Evolutionary conservation across 805 yeast genomes (phyloP), one percentile per base, ranked within the genome.

Genomic region (Lipomyces orientalis): DNA sequence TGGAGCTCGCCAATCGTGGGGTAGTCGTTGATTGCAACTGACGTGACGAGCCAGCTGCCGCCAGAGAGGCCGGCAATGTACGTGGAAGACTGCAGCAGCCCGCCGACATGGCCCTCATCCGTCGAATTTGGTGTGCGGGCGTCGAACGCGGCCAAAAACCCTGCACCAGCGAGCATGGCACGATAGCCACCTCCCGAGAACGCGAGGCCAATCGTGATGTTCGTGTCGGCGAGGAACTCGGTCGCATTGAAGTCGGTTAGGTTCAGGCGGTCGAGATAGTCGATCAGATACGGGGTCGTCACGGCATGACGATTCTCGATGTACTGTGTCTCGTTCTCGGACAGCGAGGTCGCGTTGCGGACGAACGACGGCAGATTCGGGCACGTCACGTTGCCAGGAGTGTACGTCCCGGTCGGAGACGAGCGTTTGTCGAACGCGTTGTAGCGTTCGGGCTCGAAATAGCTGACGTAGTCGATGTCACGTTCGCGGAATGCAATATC

Each of bases 141-240:
- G 76, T 91, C 97, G 65, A 90, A 78, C 1, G 94, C 97, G 0
- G 93, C 81, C n/a, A 91, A 78, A 74, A 87, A 86, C 49, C 97
- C 97, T 4, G 95, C 97, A 1, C 96, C 97, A 66, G 83, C 79
- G 56, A 91, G 78, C 91, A 92, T 90, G 46, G 97, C 95, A 70
- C 97, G 82, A 76, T 90, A 93, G 4, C 98, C 98, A 73, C 98
- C 98, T 57, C 97, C 97, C 19, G 91, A 86, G 72, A 88, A 87
- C 6, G 92, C 88, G 16, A 80, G 67, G 7, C 82, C 83, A 37
- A 78, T 69, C 16, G 64, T 62, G 58, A 77, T 60, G 22, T 71
- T 61, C 10, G 75, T 70, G 65, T 76, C 58, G 49, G 67, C 64
- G 57, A 77, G 55, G 55, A 77, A 75, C 10, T 56, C 60, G 31